Conservation (phyloP, 345 rosid genomes). For the Eucalyptus regnans region DNA sequence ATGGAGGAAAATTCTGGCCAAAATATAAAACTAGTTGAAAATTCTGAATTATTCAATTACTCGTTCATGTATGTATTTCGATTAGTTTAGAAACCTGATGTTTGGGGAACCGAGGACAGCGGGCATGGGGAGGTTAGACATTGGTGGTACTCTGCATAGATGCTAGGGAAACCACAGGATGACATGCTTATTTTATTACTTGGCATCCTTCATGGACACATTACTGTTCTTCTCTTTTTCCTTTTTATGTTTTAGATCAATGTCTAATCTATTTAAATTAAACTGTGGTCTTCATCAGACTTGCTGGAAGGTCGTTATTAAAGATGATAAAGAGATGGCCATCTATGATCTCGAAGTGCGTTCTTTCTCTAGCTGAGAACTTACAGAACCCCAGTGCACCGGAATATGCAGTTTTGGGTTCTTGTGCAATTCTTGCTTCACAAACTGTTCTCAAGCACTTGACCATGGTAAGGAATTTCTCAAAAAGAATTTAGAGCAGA, state of each 20-base stretch:
- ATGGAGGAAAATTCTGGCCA: neutral
- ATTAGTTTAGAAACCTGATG: neutral
- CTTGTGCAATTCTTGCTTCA: constrained; percentile 87
- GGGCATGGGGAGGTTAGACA: neutral
- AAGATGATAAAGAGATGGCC: constrained; percentile 98
- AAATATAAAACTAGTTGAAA: neutral
- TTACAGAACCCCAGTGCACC: constrained; percentile 50
- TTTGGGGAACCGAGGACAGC: neutral
- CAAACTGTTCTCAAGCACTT: constrained; percentile 93
- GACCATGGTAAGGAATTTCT: constrained; percentile 47
- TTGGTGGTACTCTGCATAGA: neutral
- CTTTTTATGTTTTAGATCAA: neutral
- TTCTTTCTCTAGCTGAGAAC: constrained; percentile 54
- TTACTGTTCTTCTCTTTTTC: neutral
- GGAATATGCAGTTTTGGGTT: constrained; percentile 81
- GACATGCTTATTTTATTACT: neutral
- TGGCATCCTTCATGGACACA: neutral
- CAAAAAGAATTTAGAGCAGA: constrained; percentile 2
- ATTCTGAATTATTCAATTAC: neutral
- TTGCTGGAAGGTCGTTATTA: constrained; percentile 87
- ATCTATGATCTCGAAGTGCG: constrained; percentile 74
- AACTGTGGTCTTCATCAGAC: constrained; percentile 27
- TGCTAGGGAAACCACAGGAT: neutral
- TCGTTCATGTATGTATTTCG: neutral
- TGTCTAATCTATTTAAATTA: neutral